These are phyloP conservation scores for cucumber (Cucumis sativus) DNA, from an alignment of 306 rosid species.

Conservation along the genomic window DNA sequence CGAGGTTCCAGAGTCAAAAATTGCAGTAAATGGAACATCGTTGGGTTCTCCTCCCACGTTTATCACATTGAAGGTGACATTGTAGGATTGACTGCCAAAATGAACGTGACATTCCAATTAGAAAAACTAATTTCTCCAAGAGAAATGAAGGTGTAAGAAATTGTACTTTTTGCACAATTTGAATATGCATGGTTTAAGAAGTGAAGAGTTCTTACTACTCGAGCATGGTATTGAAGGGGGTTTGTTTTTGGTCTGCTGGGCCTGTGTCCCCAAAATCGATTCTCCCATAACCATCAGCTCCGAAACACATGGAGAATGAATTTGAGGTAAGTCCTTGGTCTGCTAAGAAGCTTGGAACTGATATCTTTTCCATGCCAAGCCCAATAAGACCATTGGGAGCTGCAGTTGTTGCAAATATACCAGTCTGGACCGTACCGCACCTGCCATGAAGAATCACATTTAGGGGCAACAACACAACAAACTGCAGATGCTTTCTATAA, in stretches of 20 bases:
- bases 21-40: constrained; percentile 43
- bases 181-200: not conserved
- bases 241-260: constrained; percentile 44
- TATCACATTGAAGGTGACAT: constrained; percentile 56
- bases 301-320: constrained; percentile 94
- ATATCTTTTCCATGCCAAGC: constrained; percentile 52
- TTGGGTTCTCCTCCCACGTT: constrained; percentile 24
- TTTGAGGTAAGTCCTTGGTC: constrained; percentile 37
- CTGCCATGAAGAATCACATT: constrained; percentile 29
- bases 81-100: constrained; percentile 55
- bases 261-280: constrained; percentile 74
- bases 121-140: constrained; percentile 1
- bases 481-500: not conserved
- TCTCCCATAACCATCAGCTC: constrained; percentile 48
- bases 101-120: constrained; percentile 13
- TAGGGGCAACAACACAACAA: constrained; percentile 8
- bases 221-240: constrained; percentile 41
- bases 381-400: constrained; percentile 90
- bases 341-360: constrained; percentile 83
- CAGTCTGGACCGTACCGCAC: constrained; percentile 75
- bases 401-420: constrained; percentile 47
- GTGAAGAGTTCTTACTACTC: constrained; percentile 34
- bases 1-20: constrained; percentile 86
- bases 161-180: not conserved
- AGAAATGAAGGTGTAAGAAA: not conserved